Conservation (phyloP, 768 basidiomycete genomes). For the Agaricus subrufescens region DNA sequence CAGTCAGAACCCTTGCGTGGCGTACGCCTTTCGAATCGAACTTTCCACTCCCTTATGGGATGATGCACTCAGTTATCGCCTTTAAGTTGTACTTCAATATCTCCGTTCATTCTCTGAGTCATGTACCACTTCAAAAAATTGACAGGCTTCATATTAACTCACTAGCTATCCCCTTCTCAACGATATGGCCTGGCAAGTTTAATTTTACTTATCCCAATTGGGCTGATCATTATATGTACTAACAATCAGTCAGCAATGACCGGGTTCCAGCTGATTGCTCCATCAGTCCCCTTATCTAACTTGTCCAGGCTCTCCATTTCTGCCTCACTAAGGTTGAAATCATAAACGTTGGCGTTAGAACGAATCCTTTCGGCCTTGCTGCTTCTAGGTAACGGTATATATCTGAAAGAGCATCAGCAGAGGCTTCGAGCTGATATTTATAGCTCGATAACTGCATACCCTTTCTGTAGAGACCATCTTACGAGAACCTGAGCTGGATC, state of each 20-base stretch:
- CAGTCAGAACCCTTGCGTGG: no score
- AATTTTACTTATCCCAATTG: no score
- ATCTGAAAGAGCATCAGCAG: slow-evolving; percentile 35
- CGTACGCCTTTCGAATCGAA: no score
- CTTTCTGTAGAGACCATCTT: slow-evolving; percentile 87
- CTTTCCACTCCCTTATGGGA: no score
- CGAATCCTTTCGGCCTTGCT: slow-evolving; percentile 63
- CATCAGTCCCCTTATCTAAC: slow-evolving; percentile 68
- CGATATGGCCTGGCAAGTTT: no score
- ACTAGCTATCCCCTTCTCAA: no score
- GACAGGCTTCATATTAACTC: no score
- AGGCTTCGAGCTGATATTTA: neutral
- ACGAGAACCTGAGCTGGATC: slow-evolving; percentile 78
- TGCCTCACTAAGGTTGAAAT: slow-evolving; percentile 62
- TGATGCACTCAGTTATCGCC: no score
- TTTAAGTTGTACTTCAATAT: no score
- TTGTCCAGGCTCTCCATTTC: slow-evolving; percentile 65
- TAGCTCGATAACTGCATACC: slow-evolving; percentile 35
- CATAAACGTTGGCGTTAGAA: slow-evolving; percentile 70
- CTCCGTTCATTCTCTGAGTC: no score
- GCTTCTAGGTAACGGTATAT: slow-evolving; percentile 81
- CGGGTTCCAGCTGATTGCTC: slow-evolving; percentile 84
- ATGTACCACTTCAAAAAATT: no score
- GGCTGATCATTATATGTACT: no score
- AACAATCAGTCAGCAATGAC: slow-evolving; percentile 43